These are phyloP conservation scores for Tricholoma bakamatsutake DNA, from an alignment of 768 basidiomycete genomes.

Conservation along the genomic window DNA sequence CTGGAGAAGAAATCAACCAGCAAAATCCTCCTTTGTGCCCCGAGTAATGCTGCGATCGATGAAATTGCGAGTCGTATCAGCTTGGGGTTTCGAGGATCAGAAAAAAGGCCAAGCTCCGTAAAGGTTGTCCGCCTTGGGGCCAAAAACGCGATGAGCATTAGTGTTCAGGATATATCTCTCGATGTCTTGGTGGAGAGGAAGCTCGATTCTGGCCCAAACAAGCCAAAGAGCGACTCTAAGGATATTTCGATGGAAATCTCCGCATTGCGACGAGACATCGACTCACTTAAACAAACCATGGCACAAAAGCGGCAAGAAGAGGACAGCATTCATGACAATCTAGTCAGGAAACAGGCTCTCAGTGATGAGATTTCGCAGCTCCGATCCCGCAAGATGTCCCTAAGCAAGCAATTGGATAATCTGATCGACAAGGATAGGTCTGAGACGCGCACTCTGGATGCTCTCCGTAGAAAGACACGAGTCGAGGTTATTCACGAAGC, in stretches of 20 bases:
- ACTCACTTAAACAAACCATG: slow-evolving; percentile 55
- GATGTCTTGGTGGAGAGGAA: slow-evolving; percentile 82
- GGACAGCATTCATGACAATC: slow-evolving; percentile 48
- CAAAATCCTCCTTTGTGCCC: slow-evolving; percentile 87
- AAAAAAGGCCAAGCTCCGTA: slow-evolving; percentile 47
- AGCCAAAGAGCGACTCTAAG: slow-evolving; percentile 25
- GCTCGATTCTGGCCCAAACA: slow-evolving; percentile 39
- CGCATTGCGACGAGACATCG: slow-evolving; percentile 59
- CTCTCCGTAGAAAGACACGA: slow-evolving; percentile 66
- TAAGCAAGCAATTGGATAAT: slow-evolving; percentile 68
- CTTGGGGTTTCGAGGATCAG: slow-evolving; percentile 60
- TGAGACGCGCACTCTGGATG: slow-evolving; percentile 75
- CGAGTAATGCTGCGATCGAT: slow-evolving; percentile 97
- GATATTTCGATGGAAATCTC: slow-evolving; percentile 56
- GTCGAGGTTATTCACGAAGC: slow-evolving; percentile 78
- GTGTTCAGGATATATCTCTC: slow-evolving; percentile 80
- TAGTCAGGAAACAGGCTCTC: slow-evolving; percentile 45
- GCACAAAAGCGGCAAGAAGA: slow-evolving; percentile 59
- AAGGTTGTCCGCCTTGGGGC: slow-evolving; percentile 91
- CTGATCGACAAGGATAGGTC: slow-evolving; percentile 82
- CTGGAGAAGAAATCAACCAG: slow-evolving; percentile 38
- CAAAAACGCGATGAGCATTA: slow-evolving; percentile 65
- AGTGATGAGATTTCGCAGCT: slow-evolving; percentile 65
- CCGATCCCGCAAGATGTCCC: slow-evolving; percentile 52
- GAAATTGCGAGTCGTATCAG: slow-evolving; percentile 88